Conservation (phyloP, 331 rosid species). For the Quercus phellos region DNA sequence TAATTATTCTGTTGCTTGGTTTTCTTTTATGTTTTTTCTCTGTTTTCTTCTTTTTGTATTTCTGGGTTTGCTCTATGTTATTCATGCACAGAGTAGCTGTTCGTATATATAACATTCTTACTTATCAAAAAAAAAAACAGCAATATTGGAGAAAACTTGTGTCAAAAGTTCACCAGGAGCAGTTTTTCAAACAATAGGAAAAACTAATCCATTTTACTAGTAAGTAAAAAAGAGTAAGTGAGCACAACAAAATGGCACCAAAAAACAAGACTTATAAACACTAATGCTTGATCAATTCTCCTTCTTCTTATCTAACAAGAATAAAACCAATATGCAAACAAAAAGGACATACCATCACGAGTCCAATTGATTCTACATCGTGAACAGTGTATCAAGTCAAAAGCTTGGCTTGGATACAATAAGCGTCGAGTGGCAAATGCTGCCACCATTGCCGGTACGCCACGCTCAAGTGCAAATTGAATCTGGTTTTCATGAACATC, state of each 20-base stretch:
- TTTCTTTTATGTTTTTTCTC: too few relatives aligned
- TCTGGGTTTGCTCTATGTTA: too few relatives aligned
- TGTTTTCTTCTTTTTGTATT: too few relatives aligned
- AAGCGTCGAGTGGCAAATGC: constrained; percentile 87
- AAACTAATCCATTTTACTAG: background rate
- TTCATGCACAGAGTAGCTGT: too few relatives aligned
- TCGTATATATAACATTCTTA: too few relatives aligned
- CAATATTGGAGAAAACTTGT: background rate
- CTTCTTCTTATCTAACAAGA: constrained; percentile 12
- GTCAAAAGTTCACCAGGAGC: background rate
- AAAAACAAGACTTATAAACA: background rate
- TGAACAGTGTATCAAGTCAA: constrained; percentile 92
- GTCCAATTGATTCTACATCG: constrained; percentile 97
- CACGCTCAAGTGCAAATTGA: constrained; percentile 97
- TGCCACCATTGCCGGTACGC: constrained; percentile 92
- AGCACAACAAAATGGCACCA: background rate
- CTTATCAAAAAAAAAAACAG: background rate
- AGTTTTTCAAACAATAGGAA: background rate
- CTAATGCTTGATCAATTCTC: constrained; percentile 9
- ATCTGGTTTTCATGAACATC: constrained; percentile 97
- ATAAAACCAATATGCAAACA: constrained; percentile 9
- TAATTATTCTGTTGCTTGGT: too few relatives aligned
- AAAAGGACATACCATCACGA: constrained; percentile 65
- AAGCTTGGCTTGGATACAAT: constrained; percentile 87
- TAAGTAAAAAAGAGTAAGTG: background rate